Conservation (phyloP, 306 rosid species). For the Canavalia gladiata region DNA sequence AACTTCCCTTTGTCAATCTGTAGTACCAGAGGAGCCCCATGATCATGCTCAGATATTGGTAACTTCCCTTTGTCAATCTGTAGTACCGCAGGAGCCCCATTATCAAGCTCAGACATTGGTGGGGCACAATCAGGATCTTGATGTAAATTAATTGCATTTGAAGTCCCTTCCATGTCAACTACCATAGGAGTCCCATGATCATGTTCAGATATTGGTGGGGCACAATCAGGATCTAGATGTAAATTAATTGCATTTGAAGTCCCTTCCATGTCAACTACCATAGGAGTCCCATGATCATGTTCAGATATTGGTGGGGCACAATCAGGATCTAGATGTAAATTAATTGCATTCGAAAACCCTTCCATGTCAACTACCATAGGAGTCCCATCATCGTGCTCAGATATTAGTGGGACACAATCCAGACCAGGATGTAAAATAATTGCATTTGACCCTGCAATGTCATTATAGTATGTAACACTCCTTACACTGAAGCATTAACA, state of each 20-base stretch:
- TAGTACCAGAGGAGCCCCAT: no score
- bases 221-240: slow-evolving; percentile 59
- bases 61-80: no score
- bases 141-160: no score
- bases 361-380: slow-evolving; percentile 53
- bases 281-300: slow-evolving; percentile 36
- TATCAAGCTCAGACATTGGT: no score
- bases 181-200: slow-evolving; percentile 21
- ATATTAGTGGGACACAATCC: slow-evolving; percentile 56
- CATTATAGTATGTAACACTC: slow-evolving; percentile 47
- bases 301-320: slow-evolving; percentile 61
- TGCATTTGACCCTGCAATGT: slow-evolving; percentile 66
- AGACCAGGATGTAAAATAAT: slow-evolving; percentile 55
- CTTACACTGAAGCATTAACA: slow-evolving; percentile 37
- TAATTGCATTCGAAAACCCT: slow-evolving; percentile 59
- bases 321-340: slow-evolving; percentile 58
- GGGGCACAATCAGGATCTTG: no score
- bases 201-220: slow-evolving; percentile 61
- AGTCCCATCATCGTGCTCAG: slow-evolving; percentile 53
- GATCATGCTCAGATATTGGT: no score
- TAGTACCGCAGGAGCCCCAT: no score
- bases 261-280: slow-evolving; percentile 59
- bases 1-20: no score
- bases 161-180: slow-evolving; percentile 61
- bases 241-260: slow-evolving; percentile 56